Evolutionary conservation across 2,329 filamentous ascomycete genomes (phyloP), one percentile per base, ranked within the genome.

Genomic region (Didymella glomerata): DNA sequence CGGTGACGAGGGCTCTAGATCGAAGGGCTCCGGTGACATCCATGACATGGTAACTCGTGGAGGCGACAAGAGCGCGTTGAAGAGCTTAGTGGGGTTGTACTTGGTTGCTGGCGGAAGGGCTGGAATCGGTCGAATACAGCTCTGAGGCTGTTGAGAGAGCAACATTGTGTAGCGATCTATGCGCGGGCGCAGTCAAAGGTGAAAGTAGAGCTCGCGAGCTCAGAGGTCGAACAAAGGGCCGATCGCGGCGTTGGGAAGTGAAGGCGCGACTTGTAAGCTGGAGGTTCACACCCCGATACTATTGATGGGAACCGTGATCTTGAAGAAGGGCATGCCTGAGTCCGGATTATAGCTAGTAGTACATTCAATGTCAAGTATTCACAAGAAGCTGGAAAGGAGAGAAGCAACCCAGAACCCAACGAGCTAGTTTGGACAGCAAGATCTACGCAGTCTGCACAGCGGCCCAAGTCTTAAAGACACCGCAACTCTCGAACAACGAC

Each of bases 81-180:
- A 54, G 5, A 54, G 47, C 20, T 47, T 59, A 22, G 11, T 42
- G 10, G 47, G 18, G 18, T 54, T 24, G 46, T 59, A 54, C 13
- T 54, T 32, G 20, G 4, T 28, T 28, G n/a, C 20, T 18, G 20
- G 4, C 2, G 22, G 27, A 30, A 38, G 41, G 36, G 27, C 28
- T 36, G 46, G 16, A n/a, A 36, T 45, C 4, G 46, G 40, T n/a
- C 30, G 34, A 10, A 42, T 41, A 34, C 40, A 59, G 46, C 47
- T 20, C 4, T 32, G 56, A 18, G 50, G 47, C 50, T 47, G 56
- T 46, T 41, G 47, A 2, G 51, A 41, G 34, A 54, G 41, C 22
- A 59, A 48, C 56, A 59, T 59, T n/a, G 46, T 50, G 50, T 25
- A n/a, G 9, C 18, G 16, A 13, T 25, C 14, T 40, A 32, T 36